Conservation (phyloP, 2,329 filamentous ascomycete species). For the Fusarium sp. region DNA sequence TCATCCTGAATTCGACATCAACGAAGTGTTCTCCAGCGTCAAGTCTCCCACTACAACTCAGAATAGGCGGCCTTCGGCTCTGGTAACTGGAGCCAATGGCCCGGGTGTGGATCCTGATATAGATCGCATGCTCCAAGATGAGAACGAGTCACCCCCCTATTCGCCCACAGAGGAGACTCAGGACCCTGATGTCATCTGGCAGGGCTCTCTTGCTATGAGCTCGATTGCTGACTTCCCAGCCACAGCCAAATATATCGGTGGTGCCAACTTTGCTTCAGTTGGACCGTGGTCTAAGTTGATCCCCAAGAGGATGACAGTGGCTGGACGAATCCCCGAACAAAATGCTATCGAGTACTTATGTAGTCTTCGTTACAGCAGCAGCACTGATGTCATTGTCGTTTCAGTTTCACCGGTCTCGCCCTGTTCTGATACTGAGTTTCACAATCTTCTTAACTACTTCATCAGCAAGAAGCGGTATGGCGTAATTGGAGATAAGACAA, state of each 20-base stretch:
- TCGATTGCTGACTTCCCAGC: slow-evolving; percentile 79
- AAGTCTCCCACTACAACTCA: slow-evolving; percentile 72
- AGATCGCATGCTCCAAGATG: slow-evolving; percentile 85
- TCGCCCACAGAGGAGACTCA: slow-evolving; percentile 77
- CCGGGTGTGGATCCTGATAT: slow-evolving; percentile 86
- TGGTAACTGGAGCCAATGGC: slow-evolving; percentile 57
- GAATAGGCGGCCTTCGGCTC: slow-evolving; percentile 59
- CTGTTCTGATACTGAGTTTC: slow-evolving; percentile 69
- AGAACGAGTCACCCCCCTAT: slow-evolving; percentile 82
- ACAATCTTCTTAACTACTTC: slow-evolving; percentile 89
- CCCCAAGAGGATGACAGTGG: slow-evolving; percentile 73
- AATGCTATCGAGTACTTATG: slow-evolving; percentile 93
- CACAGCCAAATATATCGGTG: slow-evolving; percentile 83
- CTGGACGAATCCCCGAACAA: slow-evolving; percentile 81
- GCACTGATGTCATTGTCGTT: slow-evolving; percentile 86
- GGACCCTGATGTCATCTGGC: slow-evolving; percentile 80
- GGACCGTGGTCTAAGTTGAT: slow-evolving; percentile 79
- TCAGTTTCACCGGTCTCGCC: slow-evolving; percentile 73
- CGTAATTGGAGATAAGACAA: slow-evolving; percentile 80
- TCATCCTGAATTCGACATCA: slow-evolving; percentile 78
- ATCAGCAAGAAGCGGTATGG: slow-evolving; percentile 83
- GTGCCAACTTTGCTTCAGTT: slow-evolving; percentile 75
- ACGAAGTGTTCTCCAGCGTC: slow-evolving; percentile 85
- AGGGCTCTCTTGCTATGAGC: slow-evolving; percentile 79
- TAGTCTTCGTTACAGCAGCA: slow-evolving; percentile 80